Percentiles rank a stretch among this genome's conserved stretches.
Conservation (phyloP, 257 asterid species). For the Buddleja alternifolia region DNA sequence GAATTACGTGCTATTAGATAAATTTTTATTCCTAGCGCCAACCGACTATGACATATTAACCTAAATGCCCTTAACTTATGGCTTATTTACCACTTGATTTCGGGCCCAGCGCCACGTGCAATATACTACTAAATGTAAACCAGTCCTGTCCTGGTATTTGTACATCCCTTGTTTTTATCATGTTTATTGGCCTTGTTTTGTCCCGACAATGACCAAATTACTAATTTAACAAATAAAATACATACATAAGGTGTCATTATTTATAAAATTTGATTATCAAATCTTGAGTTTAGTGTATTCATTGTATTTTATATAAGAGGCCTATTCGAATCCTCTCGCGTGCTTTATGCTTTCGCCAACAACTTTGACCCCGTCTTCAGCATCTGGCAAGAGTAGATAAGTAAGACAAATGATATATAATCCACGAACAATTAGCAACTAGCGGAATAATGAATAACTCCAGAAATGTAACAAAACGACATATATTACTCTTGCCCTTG, state of each 20-base stretch:
- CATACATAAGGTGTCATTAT: too few species aligned
- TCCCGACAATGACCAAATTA: too few species aligned
- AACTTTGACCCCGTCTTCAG: conserved; percentile 69
- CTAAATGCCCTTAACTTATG: conserved; percentile 29
- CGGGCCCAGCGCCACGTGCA: conserved; percentile 15
- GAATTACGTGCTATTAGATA: conserved; percentile 19
- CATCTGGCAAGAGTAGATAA: conserved; percentile 54
- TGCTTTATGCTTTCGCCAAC: conserved; percentile 89
- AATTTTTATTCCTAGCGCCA: conserved; percentile 20
- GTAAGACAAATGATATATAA: conserved; percentile 27
- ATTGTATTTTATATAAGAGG: too few species aligned
- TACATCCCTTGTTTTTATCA: too few species aligned
- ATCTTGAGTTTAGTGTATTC: too few species aligned
- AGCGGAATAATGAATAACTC: conserved; percentile 4
- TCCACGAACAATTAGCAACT: conserved; percentile 25
- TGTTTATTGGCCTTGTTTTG: too few species aligned
- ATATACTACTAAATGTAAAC: too few species aligned
- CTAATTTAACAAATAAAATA: too few species aligned
- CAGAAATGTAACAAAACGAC: neutral
- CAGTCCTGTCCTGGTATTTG: too few species aligned
- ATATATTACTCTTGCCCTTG: conserved; percentile 62
- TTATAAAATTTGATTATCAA: too few species aligned
- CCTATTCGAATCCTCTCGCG: conserved; percentile 86
- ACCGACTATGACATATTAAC: conserved; percentile 30
- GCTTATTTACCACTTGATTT: conserved; percentile 11